These are phyloP conservation scores for Termitomyces sp. DNA, from an alignment of 768 basidiomycete genomes.

Conservation along the genomic window DNA sequence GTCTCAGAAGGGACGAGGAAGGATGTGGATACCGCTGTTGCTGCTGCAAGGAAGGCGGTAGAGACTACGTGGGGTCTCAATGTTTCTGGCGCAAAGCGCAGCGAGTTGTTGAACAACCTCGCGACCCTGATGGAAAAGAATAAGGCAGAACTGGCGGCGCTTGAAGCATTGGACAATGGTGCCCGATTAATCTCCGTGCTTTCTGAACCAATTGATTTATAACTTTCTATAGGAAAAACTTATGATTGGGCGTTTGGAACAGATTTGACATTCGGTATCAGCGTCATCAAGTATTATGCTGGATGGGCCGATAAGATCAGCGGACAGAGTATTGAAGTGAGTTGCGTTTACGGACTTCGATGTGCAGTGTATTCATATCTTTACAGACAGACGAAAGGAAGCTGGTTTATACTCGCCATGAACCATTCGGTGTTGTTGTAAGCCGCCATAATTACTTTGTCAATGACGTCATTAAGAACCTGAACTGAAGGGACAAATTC, in stretches of 20 bases:
- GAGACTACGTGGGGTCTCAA: conserved; percentile 44
- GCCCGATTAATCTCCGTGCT: not conserved
- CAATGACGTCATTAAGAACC: not conserved
- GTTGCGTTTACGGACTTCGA: not conserved
- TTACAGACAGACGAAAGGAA: conserved; percentile 36
- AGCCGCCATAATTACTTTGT: not conserved
- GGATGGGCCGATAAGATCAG: conserved; percentile 57
- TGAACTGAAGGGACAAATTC: conserved; percentile 20
- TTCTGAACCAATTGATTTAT: not conserved
- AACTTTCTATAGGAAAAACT: conserved; percentile 22
- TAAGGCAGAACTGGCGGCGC: conserved; percentile 38
- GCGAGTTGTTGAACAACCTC: conserved; percentile 39
- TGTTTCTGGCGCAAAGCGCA: conserved; percentile 32
- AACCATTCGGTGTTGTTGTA: conserved; percentile 49
- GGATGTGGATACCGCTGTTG: conserved; percentile 74
- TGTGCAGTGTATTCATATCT: not conserved
- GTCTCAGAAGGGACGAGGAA: conserved; percentile 55
- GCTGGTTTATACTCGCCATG: conserved; percentile 56
- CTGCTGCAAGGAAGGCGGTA: conserved; percentile 44
- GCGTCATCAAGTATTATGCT: conserved; percentile 46
- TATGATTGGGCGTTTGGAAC: conserved; percentile 17
- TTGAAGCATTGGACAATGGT: conserved; percentile 49
- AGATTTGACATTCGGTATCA: conserved; percentile 25
- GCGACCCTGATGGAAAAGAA: conserved; percentile 47
- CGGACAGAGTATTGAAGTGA: conserved; percentile 44